Base-by-base conservation (phyloP, 352 stramenopile species). In the Globisporangium barbulae region DNA sequence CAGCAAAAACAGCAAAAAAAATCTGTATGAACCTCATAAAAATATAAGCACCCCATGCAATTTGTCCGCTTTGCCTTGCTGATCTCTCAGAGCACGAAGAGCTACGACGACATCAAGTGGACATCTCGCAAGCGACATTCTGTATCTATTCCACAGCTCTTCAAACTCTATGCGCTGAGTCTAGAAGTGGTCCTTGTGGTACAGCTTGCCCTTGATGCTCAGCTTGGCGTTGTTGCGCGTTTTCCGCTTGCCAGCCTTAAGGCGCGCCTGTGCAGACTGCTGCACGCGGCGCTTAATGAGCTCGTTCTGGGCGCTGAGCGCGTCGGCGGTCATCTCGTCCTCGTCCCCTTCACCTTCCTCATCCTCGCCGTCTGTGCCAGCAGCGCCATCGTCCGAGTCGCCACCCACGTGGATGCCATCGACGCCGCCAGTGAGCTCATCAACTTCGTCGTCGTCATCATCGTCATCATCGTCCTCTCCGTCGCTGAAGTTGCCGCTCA, bases 131-230 rank as follows among this genome's bases (percentile, higher is more conserved):
- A 35, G 21, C 52, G 21, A 53, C 6, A 33, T 59, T 50, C n/a
- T 17, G 22, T n/a, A 61, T 50, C 50, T 50, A 67, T 22, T 13
- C 17, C n/a, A 13, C 28, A 48, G 5, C 47, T 41, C 48, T 47
- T n/a, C 15, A 21, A 22, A 35, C 19, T 49, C 19, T 21, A 17
- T 1, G 35, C 35, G 35, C 10, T 2, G 19, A n/a, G 48, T 65
- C 66, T 89, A 93, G 72, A 80, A 96, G 59, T 85, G 73, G 37
- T 90, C 83, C 64, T 95, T 92, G 74, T 95, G 88, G 42, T 87
- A 75, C 47, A 94, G 72, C 39, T 85, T 87, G 61, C 88, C 88
- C 78, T 96, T 96, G 53, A 96, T 76, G 68, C 84, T 94, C 22
- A 96, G 71, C 78, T 96, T 96, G 61, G 88, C 70, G 33, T 73